Conservation (phyloP, 2,329 filamentous ascomycete genomes). For the Macroventuria anomochaeta region DNA sequence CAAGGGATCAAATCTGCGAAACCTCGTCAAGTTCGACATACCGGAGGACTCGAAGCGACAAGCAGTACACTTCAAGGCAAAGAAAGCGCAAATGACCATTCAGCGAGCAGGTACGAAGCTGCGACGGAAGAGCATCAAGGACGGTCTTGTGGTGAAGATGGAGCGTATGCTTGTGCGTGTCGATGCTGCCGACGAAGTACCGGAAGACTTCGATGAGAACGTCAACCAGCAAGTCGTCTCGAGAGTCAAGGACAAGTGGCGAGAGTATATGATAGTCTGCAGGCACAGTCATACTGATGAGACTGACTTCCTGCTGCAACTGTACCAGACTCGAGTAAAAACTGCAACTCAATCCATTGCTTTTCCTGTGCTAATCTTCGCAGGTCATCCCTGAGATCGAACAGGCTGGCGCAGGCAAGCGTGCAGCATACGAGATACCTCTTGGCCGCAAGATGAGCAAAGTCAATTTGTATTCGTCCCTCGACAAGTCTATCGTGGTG, state of each 20-base stretch:
- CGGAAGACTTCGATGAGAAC: constrained; percentile 69
- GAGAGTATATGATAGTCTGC: constrained; percentile 68
- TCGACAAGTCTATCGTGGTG: constrained; percentile 71
- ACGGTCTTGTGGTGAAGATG: constrained; percentile 70
- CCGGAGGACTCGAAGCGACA: constrained; percentile 50
- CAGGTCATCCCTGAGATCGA: constrained; percentile 67
- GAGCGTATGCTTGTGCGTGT: constrained; percentile 72
- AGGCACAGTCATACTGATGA: constrained; percentile 63
- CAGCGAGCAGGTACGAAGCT: constrained; percentile 44
- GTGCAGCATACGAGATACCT: constrained; percentile 64
- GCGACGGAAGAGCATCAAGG: constrained; percentile 52
- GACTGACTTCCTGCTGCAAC: constrained; percentile 62
- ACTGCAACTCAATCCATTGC: background rate
- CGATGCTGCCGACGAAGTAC: constrained; percentile 61
- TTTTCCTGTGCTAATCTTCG: constrained; percentile 12
- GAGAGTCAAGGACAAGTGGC: constrained; percentile 67
- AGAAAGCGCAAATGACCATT: constrained; percentile 48
- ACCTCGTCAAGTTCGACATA: constrained; percentile 53
- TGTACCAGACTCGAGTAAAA: constrained; percentile 64
- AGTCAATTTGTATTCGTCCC: constrained; percentile 68
- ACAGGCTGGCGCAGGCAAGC: constrained; percentile 57
- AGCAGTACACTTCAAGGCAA: constrained; percentile 48
- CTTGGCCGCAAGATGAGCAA: constrained; percentile 60
- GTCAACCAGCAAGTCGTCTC: constrained; percentile 65
- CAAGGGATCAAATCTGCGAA: constrained; percentile 40